phyloP scores from a whole-genome alignment of 2,329 filamentous ascomycete species.

The Mycocentrospora acerina region DNA sequence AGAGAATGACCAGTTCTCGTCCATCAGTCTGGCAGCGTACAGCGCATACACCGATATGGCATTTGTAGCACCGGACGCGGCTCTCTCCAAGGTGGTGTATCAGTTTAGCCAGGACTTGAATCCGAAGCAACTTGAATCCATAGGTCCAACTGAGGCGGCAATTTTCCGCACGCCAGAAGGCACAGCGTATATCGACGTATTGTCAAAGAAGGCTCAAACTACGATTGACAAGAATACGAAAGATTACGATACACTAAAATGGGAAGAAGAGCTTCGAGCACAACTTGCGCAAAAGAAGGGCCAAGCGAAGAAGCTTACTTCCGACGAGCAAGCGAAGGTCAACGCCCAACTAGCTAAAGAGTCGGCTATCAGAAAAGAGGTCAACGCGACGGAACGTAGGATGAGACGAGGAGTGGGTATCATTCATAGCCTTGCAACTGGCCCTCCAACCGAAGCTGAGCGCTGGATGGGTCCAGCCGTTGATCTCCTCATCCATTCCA shows the following conservation, averaged over 20 bases:
- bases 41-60: constrained; percentile 86
- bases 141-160: constrained; percentile 86
- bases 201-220: constrained; percentile 76
- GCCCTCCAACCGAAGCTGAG: constrained; percentile 84
- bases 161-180: constrained; percentile 92
- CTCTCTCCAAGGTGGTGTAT: constrained; percentile 73
- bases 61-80: constrained; percentile 84
- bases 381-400: constrained; percentile 68
- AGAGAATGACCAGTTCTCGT: constrained; percentile 25
- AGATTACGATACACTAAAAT: constrained; percentile 94
- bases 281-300: constrained; percentile 94
- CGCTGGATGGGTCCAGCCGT: constrained; percentile 87
- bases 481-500: constrained; percentile 68
- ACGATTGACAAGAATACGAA: constrained; percentile 85
- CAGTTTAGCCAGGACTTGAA: constrained; percentile 76
- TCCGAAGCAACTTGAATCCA: constrained; percentile 64
- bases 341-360: constrained; percentile 91
- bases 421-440: constrained; percentile 76
- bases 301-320: constrained; percentile 82
- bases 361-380: constrained; percentile 70
- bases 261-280: constrained; percentile 88
- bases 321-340: constrained; percentile 87
- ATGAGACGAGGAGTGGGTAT: constrained; percentile 84
- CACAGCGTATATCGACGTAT: constrained; percentile 83
- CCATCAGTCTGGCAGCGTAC: constrained; percentile 70